Conservation (phyloP, 2,329 filamentous ascomycete species). For the Botrytis porri region DNA sequence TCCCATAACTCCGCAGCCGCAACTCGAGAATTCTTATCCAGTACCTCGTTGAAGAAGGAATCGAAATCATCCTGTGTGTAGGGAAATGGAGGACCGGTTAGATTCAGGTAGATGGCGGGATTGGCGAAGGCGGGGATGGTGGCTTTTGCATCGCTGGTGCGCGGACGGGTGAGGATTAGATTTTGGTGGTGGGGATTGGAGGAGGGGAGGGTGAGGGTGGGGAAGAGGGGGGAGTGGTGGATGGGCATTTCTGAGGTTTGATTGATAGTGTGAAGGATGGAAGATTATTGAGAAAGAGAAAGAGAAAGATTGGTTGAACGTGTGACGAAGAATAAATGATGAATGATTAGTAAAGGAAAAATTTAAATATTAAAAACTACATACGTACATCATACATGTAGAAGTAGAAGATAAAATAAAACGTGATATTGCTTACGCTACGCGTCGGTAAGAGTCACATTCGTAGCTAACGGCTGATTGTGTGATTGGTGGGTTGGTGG, state of each 20-base stretch:
- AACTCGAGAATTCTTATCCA: neutral
- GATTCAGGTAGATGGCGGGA: neutral
- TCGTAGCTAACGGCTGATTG: neutral
- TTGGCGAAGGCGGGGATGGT: neutral
- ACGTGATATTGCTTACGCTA: neutral
- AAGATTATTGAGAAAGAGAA: too few relatives aligned
- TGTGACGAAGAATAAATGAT: neutral
- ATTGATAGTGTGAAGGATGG: neutral
- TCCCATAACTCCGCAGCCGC: slow-evolving; percentile 3
- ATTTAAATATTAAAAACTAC: neutral
- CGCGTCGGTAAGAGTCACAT: neutral
- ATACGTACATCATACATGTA: neutral
- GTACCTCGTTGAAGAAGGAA: neutral
- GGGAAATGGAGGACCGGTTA: slow-evolving; percentile 7
- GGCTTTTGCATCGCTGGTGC: neutral
- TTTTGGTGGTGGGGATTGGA: neutral
- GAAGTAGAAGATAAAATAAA: neutral
- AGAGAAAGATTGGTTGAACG: neutral
- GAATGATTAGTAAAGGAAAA: too few relatives aligned
- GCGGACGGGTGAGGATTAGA: slow-evolving; percentile 7
- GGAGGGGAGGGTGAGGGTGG: neutral
- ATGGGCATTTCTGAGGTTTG: neutral
- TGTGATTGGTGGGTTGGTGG: neutral
- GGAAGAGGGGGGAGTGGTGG: neutral
- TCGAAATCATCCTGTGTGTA: slow-evolving; percentile 9